Percentiles rank a stretch among this genome's conserved stretches.
These are phyloP conservation scores for Penicillium occitanis DNA, from an alignment of 2,329 filamentous ascomycete genomes.

Conservation along the genomic window DNA sequence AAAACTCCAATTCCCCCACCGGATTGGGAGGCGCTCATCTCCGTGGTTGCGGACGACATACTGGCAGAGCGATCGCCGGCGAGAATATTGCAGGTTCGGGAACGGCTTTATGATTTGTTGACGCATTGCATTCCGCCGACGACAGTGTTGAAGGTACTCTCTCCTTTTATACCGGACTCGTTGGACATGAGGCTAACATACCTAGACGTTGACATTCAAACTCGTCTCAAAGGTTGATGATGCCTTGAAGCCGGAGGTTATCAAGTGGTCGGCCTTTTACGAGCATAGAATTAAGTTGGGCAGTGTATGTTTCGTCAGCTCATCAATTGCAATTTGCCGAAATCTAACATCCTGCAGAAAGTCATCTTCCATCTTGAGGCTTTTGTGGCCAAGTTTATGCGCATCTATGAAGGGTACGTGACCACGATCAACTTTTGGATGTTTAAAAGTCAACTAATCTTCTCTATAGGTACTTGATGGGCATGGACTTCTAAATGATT, in stretches of 20 bases:
- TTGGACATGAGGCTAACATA: not conserved
- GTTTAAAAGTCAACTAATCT: conserved; percentile 7
- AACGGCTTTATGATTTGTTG: conserved; percentile 94
- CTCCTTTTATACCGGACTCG: not conserved
- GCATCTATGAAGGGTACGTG: conserved; percentile 81
- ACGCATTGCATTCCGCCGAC: conserved; percentile 97
- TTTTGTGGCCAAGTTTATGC: conserved; percentile 98
- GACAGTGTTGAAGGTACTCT: conserved; percentile 73
- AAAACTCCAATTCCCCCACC: conserved; percentile 87
- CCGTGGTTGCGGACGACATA: conserved; percentile 87
- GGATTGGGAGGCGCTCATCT: conserved; percentile 93
- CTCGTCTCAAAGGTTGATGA: conserved; percentile 85
- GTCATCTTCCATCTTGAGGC: conserved; percentile 98
- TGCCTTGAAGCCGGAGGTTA: conserved; percentile 82
- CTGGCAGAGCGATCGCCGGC: conserved; percentile 89
- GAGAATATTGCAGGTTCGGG: conserved; percentile 80
- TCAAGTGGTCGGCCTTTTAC: conserved; percentile 96
- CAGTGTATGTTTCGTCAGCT: conserved; percentile 47
- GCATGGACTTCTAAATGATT: conserved; percentile 64
- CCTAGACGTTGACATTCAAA: conserved; percentile 84
- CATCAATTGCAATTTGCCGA: conserved; percentile 1
- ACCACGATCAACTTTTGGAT: conserved; percentile 10
- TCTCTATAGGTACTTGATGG: conserved; percentile 60
- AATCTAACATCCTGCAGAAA: conserved; percentile 55
- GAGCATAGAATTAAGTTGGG: conserved; percentile 92